These are phyloP conservation scores for Hyparrhenia diplandra DNA, from an alignment of 176 grass and related monocot genomes.

Conservation along the genomic window DNA sequence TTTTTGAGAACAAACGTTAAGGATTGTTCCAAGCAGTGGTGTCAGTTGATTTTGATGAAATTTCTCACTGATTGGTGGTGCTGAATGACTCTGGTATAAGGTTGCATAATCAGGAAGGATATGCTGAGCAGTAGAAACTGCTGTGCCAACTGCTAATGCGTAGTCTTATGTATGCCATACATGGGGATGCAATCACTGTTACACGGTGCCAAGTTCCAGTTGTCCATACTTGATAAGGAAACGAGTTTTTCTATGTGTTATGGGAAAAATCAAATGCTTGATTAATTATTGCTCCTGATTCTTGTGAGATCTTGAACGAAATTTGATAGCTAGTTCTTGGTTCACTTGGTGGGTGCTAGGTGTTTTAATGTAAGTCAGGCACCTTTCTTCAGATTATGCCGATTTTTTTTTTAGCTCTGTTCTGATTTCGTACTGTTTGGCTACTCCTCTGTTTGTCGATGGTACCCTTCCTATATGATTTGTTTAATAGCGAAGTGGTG, in stretches of 20 bases:
- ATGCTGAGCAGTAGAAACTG: not conserved
- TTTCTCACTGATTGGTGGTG: not conserved
- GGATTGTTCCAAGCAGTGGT: not conserved
- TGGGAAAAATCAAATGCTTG: not conserved
- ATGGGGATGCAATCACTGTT: not conserved
- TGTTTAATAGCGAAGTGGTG: not conserved
- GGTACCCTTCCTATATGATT: constrained; percentile 2
- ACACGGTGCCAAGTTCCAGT: not conserved
- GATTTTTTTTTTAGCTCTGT: not conserved
- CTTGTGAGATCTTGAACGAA: not conserved
- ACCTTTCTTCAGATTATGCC: not conserved
- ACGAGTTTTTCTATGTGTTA: not conserved
- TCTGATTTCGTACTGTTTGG: not conserved
- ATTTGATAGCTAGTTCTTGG: not conserved
- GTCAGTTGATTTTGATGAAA: not conserved
- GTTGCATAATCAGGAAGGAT: not conserved
- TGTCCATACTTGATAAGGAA: not conserved
- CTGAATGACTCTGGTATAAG: not conserved
- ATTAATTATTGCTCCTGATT: constrained; percentile 7
- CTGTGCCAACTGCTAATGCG: not conserved
- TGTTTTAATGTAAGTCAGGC: not conserved
- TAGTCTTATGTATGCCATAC: not conserved
- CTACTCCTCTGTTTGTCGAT: not conserved
- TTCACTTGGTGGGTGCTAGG: not conserved
- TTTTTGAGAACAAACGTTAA: not conserved